Evolutionary conservation across 345 rosid genomes (phyloP).

Genomic region (Mercurialis annua): DNA sequence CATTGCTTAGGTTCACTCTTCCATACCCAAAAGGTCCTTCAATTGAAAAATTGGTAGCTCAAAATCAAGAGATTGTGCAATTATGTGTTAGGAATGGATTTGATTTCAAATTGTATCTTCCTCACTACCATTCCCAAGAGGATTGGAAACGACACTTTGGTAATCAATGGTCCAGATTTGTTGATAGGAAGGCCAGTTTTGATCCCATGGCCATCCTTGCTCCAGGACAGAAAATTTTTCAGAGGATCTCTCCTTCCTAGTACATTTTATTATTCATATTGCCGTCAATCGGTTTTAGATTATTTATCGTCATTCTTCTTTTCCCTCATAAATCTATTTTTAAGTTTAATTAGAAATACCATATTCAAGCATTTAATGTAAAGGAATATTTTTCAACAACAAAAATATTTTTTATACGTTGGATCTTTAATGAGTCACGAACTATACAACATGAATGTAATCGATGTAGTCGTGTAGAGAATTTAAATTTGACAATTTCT

Average conservation of each 20-base stretch:
- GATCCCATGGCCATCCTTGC: conserved; percentile 89
- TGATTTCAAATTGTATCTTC: conserved; percentile 85
- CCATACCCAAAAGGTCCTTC: conserved; percentile 34
- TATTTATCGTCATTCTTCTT: background rate
- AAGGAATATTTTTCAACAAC: conserved; percentile 15
- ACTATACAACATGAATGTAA: too few species aligned
- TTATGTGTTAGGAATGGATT: conserved; percentile 44
- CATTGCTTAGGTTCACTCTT: conserved; percentile 62
- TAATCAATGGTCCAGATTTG: conserved; percentile 63
- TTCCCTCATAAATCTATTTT: background rate
- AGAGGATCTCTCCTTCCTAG: conserved; percentile 33
- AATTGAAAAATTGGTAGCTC: conserved; percentile 50
- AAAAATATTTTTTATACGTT: too few species aligned
- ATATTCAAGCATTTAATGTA: conserved; percentile 15
- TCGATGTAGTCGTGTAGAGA: too few species aligned
- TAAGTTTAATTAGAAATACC: background rate
- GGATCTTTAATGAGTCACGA: too few species aligned
- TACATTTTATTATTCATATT: background rate
- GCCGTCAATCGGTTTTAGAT: background rate
- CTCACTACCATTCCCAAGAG: conserved; percentile 68
- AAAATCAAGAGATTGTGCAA: conserved; percentile 60
- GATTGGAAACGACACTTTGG: conserved; percentile 91
- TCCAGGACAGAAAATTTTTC: conserved; percentile 86
- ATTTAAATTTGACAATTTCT: too few species aligned
- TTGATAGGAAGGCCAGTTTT: conserved; percentile 56